Percentiles rank a stretch among this genome's conserved stretches.
These are phyloP conservation scores for Colletotrichum tabaci DNA, from an alignment of 2,329 filamentous ascomycete species.

Conservation along the genomic window DNA sequence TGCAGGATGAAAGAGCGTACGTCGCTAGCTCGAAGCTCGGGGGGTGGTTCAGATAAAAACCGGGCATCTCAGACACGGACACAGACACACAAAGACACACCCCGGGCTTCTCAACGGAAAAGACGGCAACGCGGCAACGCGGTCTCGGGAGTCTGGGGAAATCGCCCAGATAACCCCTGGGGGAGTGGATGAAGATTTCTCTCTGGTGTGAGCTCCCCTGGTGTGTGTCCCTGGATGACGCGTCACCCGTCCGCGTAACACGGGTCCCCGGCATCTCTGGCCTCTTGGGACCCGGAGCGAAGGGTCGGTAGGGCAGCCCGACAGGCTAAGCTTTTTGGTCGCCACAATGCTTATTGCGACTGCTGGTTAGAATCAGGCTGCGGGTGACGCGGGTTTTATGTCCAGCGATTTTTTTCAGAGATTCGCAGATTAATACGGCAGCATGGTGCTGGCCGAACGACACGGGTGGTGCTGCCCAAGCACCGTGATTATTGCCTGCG, in stretches of 20 bases:
- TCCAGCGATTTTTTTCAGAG: neutral
- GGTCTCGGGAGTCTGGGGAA: neutral
- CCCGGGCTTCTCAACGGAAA: neutral
- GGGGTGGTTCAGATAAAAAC: neutral
- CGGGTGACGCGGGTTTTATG: neutral
- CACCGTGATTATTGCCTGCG: neutral
- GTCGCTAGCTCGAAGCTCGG: constrained; percentile 1
- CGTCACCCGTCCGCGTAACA: constrained; percentile 35
- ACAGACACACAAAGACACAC: neutral
- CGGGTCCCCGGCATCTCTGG: constrained; percentile 20
- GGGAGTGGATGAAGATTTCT: neutral
- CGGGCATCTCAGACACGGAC: neutral
- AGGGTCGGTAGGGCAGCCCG: neutral
- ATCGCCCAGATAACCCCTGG: constrained; percentile 1
- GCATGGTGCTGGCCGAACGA: neutral
- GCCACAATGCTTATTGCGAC: constrained; percentile 38
- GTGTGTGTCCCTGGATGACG: constrained; percentile 15
- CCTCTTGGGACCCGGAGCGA: neutral
- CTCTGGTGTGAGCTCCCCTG: neutral
- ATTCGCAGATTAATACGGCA: neutral
- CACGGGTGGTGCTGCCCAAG: neutral
- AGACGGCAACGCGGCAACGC: neutral
- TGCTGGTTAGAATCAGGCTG: constrained; percentile 37
- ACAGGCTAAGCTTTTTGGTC: constrained; percentile 30
- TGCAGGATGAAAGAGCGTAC: neutral